Evolutionary conservation across 164 flowering plant species (phyloP).

Genomic region (Saururus chinensis): DNA sequence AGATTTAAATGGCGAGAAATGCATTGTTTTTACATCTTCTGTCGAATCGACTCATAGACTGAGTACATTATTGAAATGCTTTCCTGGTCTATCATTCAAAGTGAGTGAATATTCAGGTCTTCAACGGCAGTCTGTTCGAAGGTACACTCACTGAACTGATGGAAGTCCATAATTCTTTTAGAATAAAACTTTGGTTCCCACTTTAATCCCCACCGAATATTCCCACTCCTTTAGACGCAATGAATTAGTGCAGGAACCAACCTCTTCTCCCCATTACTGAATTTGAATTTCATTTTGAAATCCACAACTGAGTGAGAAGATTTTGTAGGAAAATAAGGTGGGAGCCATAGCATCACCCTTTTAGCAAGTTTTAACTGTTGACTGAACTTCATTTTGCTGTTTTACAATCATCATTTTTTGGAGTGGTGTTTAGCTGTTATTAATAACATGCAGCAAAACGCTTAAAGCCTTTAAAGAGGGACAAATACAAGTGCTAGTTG

Average conservation of each 20-base stretch:
- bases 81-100: slow-evolving; percentile 47
- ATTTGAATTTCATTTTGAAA: no score
- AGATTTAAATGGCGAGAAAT: slow-evolving; percentile 53
- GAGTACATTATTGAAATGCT: slow-evolving; percentile 53
- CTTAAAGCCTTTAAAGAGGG: slow-evolving; percentile 66
- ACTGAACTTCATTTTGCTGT: no score
- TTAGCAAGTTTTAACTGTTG: no score
- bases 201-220: no score
- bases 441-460: slow-evolving; percentile 49
- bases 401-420: background rate
- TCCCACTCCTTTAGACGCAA: no score
- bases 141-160: slow-evolving; percentile 26
- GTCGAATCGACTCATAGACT: slow-evolving; percentile 73
- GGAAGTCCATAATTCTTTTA: no score
- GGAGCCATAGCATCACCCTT: no score
- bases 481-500: slow-evolving; percentile 64
- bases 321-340: no score
- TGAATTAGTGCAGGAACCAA: no score
- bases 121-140: slow-evolving; percentile 72
- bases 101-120: slow-evolving; percentile 72
- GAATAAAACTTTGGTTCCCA: no score
- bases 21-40: slow-evolving; percentile 80
- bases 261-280: no score
- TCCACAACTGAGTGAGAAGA: background rate
- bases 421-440: background rate